Percentiles rank a stretch among this genome's conserved stretches.
Conservation (phyloP, 2,329 filamentous ascomycete genomes). For the Penicillium sp. region DNA sequence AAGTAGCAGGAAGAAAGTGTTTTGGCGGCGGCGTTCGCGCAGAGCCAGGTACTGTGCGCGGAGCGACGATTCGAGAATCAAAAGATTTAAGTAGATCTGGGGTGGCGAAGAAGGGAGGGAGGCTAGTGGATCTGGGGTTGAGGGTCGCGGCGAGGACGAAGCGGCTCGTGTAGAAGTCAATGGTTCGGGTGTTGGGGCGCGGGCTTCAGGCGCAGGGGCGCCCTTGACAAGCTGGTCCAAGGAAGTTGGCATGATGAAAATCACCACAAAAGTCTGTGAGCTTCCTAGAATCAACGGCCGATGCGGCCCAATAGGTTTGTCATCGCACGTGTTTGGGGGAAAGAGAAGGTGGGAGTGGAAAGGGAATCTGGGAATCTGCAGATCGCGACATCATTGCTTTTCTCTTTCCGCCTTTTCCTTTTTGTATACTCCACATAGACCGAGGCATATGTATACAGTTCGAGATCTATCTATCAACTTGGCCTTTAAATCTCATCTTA, state of each 20-base stretch:
- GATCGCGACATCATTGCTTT: slow-evolving; percentile 19
- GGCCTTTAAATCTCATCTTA: not conserved
- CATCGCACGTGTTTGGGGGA: slow-evolving; percentile 19
- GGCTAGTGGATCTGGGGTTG: slow-evolving; percentile 67
- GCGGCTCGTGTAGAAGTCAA: slow-evolving; percentile 29
- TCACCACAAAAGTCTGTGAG: slow-evolving; percentile 3
- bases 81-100: slow-evolving; percentile 96
- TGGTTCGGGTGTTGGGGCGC: slow-evolving; percentile 27
- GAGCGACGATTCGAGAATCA: slow-evolving; percentile 92
- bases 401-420: slow-evolving; percentile 12
- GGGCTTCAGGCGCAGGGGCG: slow-evolving; percentile 53
- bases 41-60: slow-evolving; percentile 91
- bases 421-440: slow-evolving; percentile 5
- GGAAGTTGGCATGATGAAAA: slow-evolving; percentile 57
- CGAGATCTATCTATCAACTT: not conserved
- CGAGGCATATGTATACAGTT: not conserved
- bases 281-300: slow-evolving; percentile 25
- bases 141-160: slow-evolving; percentile 48
- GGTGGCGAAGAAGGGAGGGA: slow-evolving; percentile 85
- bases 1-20: slow-evolving; percentile 85
- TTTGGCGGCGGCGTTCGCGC: slow-evolving; percentile 81
- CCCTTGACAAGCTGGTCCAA: slow-evolving; percentile 93
- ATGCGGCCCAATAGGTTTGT: slow-evolving; percentile 27
- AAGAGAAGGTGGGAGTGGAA: slow-evolving; percentile 10
- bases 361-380: slow-evolving; percentile 9